phyloP scores from a whole-genome alignment of 805 yeast genomes.

The Alloascoidea africana region DNA sequence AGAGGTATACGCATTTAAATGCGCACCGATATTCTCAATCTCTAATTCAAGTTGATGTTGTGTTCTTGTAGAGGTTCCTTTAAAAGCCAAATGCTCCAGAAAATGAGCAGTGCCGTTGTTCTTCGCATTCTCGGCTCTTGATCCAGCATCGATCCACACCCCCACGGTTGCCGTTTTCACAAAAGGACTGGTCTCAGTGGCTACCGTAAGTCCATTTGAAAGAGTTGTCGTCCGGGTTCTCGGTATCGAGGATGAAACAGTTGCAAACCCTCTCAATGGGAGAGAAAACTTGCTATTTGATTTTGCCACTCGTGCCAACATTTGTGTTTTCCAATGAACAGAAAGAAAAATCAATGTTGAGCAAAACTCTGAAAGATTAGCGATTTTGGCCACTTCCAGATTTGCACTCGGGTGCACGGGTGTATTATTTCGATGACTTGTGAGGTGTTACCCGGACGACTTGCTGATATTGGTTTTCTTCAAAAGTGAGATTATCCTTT shows the following conservation, averaged over 20 bases:
- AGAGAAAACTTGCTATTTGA: no score
- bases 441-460: no score
- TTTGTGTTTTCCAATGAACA: no score
- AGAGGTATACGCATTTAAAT: constrained; percentile 95
- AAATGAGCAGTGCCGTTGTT: constrained; percentile 96
- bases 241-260: constrained; percentile 18
- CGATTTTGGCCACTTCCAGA: no score
- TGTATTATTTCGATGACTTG: no score
- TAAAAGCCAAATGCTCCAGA: constrained; percentile 90
- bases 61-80: constrained; percentile 73
- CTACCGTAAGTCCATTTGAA: constrained; percentile 89
- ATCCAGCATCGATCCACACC: constrained; percentile 97
- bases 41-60: constrained; percentile 81
- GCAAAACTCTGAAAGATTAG: no score
- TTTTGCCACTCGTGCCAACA: no score
- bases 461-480: no score
- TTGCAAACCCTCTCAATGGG: constrained; percentile 10
- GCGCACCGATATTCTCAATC: constrained; percentile 93
- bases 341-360: no score
- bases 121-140: constrained; percentile 79
- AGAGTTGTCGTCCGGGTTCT: constrained; percentile 55
- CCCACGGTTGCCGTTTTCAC: constrained; percentile 95
- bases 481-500: no score
- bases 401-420: no score
- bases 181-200: constrained; percentile 76